phyloP scores from a whole-genome alignment of 306 rosid species.

The Cajanus cajan region DNA sequence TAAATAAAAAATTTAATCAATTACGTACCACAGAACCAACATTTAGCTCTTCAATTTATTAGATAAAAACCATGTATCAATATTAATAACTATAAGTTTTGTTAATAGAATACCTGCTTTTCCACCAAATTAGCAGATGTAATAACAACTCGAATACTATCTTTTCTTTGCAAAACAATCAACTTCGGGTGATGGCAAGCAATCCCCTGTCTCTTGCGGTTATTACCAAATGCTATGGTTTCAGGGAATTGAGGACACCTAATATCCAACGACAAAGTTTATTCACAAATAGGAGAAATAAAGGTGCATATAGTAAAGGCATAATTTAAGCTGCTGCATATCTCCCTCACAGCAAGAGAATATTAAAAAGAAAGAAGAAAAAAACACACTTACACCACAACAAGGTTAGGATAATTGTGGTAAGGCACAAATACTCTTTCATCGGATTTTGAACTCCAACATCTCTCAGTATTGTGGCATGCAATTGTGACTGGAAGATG shows the following conservation, averaged over 20 bases:
- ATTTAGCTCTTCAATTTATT: slow-evolving; percentile 17
- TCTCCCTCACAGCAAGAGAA: neutral
- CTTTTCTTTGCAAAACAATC: slow-evolving; percentile 64
- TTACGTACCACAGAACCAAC: neutral
- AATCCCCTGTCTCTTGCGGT: slow-evolving; percentile 65
- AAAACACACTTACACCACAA: slow-evolving; percentile 53
- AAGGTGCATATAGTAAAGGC: slow-evolving; percentile 11
- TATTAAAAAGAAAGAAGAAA: neutral
- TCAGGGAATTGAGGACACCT: slow-evolving; percentile 81
- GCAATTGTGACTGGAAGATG: slow-evolving; percentile 69
- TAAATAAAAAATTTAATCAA: neutral
- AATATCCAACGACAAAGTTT: slow-evolving; percentile 21
- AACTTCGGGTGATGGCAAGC: slow-evolving; percentile 91
- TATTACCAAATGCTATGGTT: slow-evolving; percentile 65
- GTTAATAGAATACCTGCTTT: slow-evolving; percentile 59
- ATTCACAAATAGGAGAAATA: slow-evolving; percentile 6
- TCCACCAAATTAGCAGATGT: slow-evolving; percentile 87
- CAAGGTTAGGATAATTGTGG: slow-evolving; percentile 65
- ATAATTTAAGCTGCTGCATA: slow-evolving; percentile 20
- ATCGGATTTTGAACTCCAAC: slow-evolving; percentile 68
- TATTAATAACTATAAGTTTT: slow-evolving; percentile 22
- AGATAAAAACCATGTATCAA: neutral
- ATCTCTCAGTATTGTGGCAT: slow-evolving; percentile 69
- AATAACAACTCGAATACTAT: slow-evolving; percentile 65
- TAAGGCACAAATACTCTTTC: slow-evolving; percentile 57